Percentiles rank a stretch among this genome's conserved stretches.
Evolutionary conservation across 164 flowering plant genomes (phyloP).

Genomic region (Saururus chinensis): DNA sequence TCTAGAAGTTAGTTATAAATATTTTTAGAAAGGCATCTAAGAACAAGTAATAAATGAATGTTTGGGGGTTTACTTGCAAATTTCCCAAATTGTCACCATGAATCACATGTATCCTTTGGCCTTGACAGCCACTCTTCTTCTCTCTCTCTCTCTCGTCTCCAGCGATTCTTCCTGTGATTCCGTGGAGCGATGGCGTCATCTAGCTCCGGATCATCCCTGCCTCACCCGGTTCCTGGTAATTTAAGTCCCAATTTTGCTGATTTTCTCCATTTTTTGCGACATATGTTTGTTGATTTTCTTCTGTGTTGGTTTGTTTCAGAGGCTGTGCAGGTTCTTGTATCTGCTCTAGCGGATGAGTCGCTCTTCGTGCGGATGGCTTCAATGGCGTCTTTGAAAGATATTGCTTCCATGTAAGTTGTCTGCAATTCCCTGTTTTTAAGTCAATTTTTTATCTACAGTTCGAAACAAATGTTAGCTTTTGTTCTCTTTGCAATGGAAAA

Average conservation of each 20-base stretch:
- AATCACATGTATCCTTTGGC: no score
- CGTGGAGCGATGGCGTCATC: slow-evolving; percentile 16
- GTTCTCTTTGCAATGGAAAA: no score
- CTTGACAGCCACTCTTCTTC: no score
- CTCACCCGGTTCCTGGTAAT: slow-evolving; percentile 17
- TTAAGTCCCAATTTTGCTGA: not conserved
- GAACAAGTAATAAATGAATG: no score
- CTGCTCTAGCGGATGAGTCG: slow-evolving; percentile 61
- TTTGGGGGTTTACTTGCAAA: no score
- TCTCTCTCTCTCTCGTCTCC: no score
- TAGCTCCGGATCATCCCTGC: slow-evolving; percentile 11
- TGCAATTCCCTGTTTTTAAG: not conserved
- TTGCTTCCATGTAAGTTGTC: slow-evolving; percentile 46
- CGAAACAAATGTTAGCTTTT: no score
- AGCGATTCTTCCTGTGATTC: not conserved
- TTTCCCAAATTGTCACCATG: no score
- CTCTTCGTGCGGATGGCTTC: slow-evolving; percentile 61
- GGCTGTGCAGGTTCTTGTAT: slow-evolving; percentile 27
- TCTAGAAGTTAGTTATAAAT: no score
- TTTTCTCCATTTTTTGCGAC: not conserved
- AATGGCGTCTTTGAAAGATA: slow-evolving; percentile 61
- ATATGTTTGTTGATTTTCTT: not conserved
- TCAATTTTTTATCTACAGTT: no score
- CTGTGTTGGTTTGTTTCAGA: slow-evolving; percentile 12
- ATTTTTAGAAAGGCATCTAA: no score